Percentiles rank a stretch among this genome's conserved stretches.
Evolutionary conservation across 352 stramenopile genomes (phyloP).

Genomic region (Phytophthora vignae): DNA sequence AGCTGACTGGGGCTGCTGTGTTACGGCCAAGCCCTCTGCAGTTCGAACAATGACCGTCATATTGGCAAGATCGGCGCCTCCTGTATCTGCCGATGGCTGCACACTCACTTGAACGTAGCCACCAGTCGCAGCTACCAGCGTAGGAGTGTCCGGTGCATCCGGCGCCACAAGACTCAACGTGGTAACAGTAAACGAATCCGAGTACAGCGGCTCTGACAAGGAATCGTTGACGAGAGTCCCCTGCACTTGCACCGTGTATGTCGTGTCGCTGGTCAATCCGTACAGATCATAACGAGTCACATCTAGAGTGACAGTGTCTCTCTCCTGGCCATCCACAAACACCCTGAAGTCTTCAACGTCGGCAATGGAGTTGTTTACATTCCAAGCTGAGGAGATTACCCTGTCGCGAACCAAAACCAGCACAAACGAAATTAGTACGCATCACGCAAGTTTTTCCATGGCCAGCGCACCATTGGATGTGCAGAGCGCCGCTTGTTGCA

Average conservation of each 20-base stretch:
- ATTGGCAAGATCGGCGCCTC: constrained; percentile 36
- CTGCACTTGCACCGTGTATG: constrained; percentile 40
- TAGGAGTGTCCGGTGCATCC: constrained; percentile 11
- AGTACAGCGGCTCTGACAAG: constrained; percentile 25
- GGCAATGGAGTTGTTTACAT: constrained; percentile 20
- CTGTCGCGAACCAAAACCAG: constrained; percentile 6
- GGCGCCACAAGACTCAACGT: constrained; percentile 37
- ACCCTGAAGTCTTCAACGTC: constrained; percentile 39
- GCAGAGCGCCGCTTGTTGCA: constrained; percentile 44
- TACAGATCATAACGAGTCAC: constrained; percentile 36
- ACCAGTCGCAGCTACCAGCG: constrained; percentile 17
- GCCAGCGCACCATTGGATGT: constrained; percentile 39
- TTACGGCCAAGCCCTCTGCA: constrained; percentile 7
- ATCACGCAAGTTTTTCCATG: not conserved
- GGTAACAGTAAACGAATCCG: constrained; percentile 35
- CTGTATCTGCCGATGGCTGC: constrained; percentile 43
- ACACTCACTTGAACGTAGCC: constrained; percentile 29
- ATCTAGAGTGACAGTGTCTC: not conserved
- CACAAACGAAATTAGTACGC: not conserved
- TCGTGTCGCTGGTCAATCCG: constrained; percentile 45
- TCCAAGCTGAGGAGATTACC: constrained; percentile 35
- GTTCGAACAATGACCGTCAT: constrained; percentile 38
- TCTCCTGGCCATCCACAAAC: constrained; percentile 32
- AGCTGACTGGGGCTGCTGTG: constrained; percentile 14
- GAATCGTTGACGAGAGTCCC: constrained; percentile 18